Evolutionary conservation across 768 basidiomycete genomes (phyloP), one percentile per base, ranked within the genome.

Genomic region (Hortiboletus flavorubellus): DNA sequence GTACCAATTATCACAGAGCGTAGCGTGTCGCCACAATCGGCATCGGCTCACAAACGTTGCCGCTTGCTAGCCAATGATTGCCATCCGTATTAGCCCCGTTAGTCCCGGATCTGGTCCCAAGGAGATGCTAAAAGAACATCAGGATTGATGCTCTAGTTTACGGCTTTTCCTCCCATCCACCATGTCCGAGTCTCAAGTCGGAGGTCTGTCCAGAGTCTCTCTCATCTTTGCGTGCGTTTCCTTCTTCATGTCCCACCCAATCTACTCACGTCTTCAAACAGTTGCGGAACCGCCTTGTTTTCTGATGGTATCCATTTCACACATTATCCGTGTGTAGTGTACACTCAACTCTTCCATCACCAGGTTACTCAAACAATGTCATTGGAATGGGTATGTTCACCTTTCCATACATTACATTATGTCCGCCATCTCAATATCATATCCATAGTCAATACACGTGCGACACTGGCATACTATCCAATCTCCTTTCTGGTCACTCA

Each of bases 251-350:
- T 2, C 2, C 49, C 18, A 21, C 29, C 38, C 40, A 40, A 46
- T 48, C 33, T 55, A 21, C 57, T 53, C 18, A 53, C 29, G 2
- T 31, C 15, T 40, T 40, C 48, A 49, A 49, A 49, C 59, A 91
- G 89, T 15, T 92, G 91, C 68, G 91, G 91, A 65, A 93, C 91
- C 4, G 91, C 91, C 41, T 75, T 93, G 43, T 92, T 93, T 73
- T 91, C 90, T 29, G 91, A 93, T 69, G 91, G 90, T 87, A 71
- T 29, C 61, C 37, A 11, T 21, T 26, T 50, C 35, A 35, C 15
- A 16, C 16, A 38, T 38, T 8, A 8, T 52, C 26, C 12, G 1
- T 35, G n/a, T 9, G 18, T 56, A 31, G 15, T 21, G 29, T 51
- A 30, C 33, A 33, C 47, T 59, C 37, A 65, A 8, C 15, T 29